Conservation (phyloP, 2,329 filamentous ascomycete species). For the Didymosphaeria variabile region DNA sequence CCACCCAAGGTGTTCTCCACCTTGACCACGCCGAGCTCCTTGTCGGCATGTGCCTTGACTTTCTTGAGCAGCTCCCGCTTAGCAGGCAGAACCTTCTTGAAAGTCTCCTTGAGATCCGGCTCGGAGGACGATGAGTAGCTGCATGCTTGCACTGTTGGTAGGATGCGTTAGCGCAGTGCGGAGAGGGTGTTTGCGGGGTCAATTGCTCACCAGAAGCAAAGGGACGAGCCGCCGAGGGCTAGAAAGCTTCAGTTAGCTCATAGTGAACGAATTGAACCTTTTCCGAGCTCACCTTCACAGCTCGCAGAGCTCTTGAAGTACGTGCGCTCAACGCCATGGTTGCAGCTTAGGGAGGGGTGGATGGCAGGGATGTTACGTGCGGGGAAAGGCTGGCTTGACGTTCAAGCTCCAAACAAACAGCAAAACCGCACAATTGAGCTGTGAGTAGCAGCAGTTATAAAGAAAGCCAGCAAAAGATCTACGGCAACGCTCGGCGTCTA, state of each 20-base stretch:
- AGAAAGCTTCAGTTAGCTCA: slow-evolving; percentile 26
- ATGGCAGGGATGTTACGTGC: slow-evolving; percentile 29
- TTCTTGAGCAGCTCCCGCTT: slow-evolving; percentile 94
- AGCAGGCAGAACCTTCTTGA: slow-evolving; percentile 84
- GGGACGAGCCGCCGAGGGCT: slow-evolving; percentile 44
- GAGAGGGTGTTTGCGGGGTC: slow-evolving; percentile 14
- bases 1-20: slow-evolving; percentile 93
- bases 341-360: slow-evolving; percentile 40
- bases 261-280: background rate
- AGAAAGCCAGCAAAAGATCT: slow-evolving; percentile 24
- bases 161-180: slow-evolving; percentile 23
- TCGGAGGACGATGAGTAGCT: slow-evolving; percentile 79
- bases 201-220: slow-evolving; percentile 49
- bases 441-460: slow-evolving; percentile 20
- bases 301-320: slow-evolving; percentile 69
- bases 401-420: slow-evolving; percentile 24
- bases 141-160: slow-evolving; percentile 54
- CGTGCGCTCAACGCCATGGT: slow-evolving; percentile 72
- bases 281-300: slow-evolving; percentile 65
- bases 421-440: slow-evolving; percentile 6
- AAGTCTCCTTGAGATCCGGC: slow-evolving; percentile 86
- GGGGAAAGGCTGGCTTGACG: slow-evolving; percentile 25
- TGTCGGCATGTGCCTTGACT: slow-evolving; percentile 85
- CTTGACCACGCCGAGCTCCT: slow-evolving; percentile 90
- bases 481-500: slow-evolving; percentile 44